Conservation (phyloP, 176 grass and related monocot genomes). For the Avena atlantica region DNA sequence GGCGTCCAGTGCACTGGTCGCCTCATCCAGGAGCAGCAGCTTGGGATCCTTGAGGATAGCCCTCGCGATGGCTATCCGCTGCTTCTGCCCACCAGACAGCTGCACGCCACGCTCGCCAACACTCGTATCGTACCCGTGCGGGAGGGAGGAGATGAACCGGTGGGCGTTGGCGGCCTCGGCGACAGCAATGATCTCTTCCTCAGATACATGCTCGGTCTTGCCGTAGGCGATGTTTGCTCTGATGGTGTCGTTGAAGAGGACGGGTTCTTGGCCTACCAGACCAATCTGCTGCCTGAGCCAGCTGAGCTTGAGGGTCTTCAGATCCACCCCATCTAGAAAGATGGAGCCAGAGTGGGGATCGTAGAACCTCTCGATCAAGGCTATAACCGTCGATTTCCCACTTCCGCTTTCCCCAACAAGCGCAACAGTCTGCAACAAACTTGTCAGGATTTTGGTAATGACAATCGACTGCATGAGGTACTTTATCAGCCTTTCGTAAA, state of each 20-base stretch:
- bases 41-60: constrained; percentile 56
- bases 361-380: constrained; percentile 80
- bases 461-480: background rate
- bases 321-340: constrained; percentile 55
- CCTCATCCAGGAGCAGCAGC: constrained; percentile 66
- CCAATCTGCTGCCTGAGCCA: constrained; percentile 79
- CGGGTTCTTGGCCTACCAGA: constrained; percentile 72
- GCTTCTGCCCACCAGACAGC: constrained; percentile 75
- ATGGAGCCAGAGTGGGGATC: constrained; percentile 64
- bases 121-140: constrained; percentile 58
- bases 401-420: constrained; percentile 84
- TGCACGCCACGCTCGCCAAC: constrained; percentile 73
- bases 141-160: constrained; percentile 65
- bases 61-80: constrained; percentile 74
- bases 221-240: constrained; percentile 75
- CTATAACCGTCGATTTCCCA: constrained; percentile 81
- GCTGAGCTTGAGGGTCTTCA: constrained; percentile 60
- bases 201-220: constrained; percentile 51
- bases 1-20: constrained; percentile 63
- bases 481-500: background rate
- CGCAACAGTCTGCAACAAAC: constrained; percentile 64
- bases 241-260: constrained; percentile 71
- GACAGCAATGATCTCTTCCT: constrained; percentile 71
- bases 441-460: background rate
- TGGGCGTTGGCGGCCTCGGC: constrained; percentile 66